phyloP scores from a whole-genome alignment of 306 rosid species.

The Dryas drummondii region DNA sequence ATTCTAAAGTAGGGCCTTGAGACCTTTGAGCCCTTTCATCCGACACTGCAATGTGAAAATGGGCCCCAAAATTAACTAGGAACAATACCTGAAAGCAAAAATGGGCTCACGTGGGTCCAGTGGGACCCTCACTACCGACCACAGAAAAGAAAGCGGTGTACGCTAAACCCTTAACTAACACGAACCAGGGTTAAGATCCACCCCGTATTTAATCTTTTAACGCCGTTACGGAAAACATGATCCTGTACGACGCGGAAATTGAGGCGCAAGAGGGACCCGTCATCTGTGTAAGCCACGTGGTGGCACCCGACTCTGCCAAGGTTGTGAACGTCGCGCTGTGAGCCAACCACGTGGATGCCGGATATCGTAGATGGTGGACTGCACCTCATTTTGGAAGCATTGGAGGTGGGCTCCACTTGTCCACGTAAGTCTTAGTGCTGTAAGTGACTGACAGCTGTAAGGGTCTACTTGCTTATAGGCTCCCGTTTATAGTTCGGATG shows the following conservation, averaged over 20 bases:
- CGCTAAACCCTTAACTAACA: background rate
- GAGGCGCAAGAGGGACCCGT: conserved; percentile 13
- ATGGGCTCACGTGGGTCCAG: background rate
- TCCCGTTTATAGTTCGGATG: too few relatives aligned
- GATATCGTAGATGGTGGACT: background rate
- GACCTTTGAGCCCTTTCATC: too few relatives aligned
- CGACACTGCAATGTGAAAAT: too few relatives aligned
- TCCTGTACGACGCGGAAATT: background rate
- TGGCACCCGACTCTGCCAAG: conserved; percentile 30
- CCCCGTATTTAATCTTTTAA: too few relatives aligned
- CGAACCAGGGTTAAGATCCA: too few relatives aligned
- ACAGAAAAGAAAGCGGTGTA: background rate
- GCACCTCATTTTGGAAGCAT: background rate
- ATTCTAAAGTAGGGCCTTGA: too few relatives aligned
- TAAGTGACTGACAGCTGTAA: background rate
- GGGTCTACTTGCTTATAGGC: background rate
- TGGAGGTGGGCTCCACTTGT: too few relatives aligned
- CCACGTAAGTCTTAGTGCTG: too few relatives aligned
- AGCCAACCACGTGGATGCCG: conserved; percentile 44
- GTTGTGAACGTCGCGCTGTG: conserved; percentile 4
- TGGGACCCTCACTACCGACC: background rate
- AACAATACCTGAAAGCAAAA: too few relatives aligned
- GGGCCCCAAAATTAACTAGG: too few relatives aligned
- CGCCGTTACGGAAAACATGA: too few relatives aligned
- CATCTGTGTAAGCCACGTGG: conserved; percentile 37